These are phyloP conservation scores for Pythium apleroticum DNA, from an alignment of 352 stramenopile genomes.

Conservation along the genomic window DNA sequence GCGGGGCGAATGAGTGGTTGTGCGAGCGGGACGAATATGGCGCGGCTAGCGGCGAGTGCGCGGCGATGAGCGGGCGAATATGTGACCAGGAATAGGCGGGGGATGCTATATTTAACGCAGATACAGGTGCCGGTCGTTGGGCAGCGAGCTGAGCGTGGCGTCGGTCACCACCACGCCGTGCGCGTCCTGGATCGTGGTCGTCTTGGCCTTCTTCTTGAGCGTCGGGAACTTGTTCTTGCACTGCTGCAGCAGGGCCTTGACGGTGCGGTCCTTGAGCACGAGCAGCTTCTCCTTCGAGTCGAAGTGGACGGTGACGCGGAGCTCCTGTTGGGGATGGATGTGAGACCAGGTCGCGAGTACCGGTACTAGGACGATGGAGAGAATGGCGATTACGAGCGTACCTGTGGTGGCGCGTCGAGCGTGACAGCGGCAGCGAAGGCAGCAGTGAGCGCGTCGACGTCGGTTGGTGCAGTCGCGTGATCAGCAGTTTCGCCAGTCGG, in stretches of 20 bases:
- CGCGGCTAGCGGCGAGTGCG: not conserved
- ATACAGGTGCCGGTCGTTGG: slow-evolving; percentile 36
- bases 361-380: no score
- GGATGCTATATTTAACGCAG: slow-evolving; percentile 19
- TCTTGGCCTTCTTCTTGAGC: slow-evolving; percentile 30
- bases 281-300: slow-evolving; percentile 39
- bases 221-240: slow-evolving; percentile 44
- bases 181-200: slow-evolving; percentile 31
- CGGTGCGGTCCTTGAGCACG: slow-evolving; percentile 35
- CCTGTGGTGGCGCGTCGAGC: slow-evolving; percentile 11
- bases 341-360: no score
- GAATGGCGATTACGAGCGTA: slow-evolving; percentile 1
- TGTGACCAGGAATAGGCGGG: not conserved
- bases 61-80: slow-evolving; percentile 4
- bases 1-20: slow-evolving; percentile 22
- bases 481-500: slow-evolving; percentile 5
- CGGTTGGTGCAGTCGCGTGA: not conserved
- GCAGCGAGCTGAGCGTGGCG: slow-evolving; percentile 26
- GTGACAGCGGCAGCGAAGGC: slow-evolving; percentile 28
- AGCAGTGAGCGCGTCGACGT: slow-evolving; percentile 19
- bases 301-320: slow-evolving; percentile 36
- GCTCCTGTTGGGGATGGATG: slow-evolving; percentile 22
- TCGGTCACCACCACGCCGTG: slow-evolving; percentile 31
- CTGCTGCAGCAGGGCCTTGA: slow-evolving; percentile 30
- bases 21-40: not conserved